A percentile compares a stretch with the other conserved stretches of the same genome.
These are phyloP conservation scores for Nakazawaea pomicola DNA, from an alignment of 805 yeast species.

Conservation along the genomic window DNA sequence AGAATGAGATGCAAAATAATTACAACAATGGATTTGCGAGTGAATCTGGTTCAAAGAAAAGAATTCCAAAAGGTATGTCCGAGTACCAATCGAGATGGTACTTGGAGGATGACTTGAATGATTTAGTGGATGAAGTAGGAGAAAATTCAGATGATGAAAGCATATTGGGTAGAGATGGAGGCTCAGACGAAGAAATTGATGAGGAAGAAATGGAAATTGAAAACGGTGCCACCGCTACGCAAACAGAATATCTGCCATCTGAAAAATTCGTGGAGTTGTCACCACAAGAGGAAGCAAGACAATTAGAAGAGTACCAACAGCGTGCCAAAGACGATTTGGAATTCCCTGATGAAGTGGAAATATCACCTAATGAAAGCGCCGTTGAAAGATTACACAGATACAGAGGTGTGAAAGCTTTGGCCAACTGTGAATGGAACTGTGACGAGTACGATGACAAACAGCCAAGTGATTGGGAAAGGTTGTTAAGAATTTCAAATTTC, in stretches of 20 bases:
- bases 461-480: conserved; percentile 75
- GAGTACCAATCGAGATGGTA: conserved; percentile 77
- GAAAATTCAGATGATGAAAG: conserved; percentile 37
- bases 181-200: conserved; percentile 20
- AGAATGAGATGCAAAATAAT: conserved; percentile 1
- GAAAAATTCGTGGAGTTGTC: conserved; percentile 70
- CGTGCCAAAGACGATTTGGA: conserved; percentile 80
- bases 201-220: conserved; percentile 28
- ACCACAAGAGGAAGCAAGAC: conserved; percentile 80
- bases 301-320: conserved; percentile 61
- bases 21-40: conserved; percentile 18
- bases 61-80: conserved; percentile 66
- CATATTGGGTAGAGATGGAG: conserved; percentile 2
- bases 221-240: conserved; percentile 29
- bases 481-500: conserved; percentile 70
- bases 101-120: conserved; percentile 51
- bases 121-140: conserved; percentile 29
- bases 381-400: conserved; percentile 70
- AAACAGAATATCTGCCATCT: conserved; percentile 21
- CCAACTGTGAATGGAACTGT: conserved; percentile 80
- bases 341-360: conserved; percentile 93
- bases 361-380: conserved; percentile 71
- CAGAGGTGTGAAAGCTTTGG: conserved; percentile 82
- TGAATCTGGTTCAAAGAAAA: conserved; percentile 26
- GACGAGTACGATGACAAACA: conserved; percentile 70